Percentiles rank a stretch among this genome's conserved stretches.
These are phyloP conservation scores for Eucalyptus leucophloia DNA, from an alignment of 345 rosid species.

Conservation along the genomic window DNA sequence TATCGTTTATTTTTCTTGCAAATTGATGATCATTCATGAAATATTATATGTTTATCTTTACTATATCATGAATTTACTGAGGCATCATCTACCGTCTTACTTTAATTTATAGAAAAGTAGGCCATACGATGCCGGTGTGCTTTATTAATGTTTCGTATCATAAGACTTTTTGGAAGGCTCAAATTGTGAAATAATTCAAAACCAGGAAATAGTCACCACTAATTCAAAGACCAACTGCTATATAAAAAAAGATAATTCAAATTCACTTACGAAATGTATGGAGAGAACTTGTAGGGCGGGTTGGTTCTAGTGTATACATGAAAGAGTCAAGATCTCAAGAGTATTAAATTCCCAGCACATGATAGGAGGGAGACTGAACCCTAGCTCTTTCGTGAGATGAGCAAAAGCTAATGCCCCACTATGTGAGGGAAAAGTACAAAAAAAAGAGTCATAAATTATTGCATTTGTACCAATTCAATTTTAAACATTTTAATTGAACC, in stretches of 20 bases:
- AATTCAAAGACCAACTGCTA: not conserved
- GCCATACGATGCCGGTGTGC: not conserved
- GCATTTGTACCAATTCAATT: rapidly evolving
- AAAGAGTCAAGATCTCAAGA: not conserved
- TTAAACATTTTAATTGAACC: rapidly evolving
- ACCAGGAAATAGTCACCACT: not conserved
- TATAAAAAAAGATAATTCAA: not conserved
- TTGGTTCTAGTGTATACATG: not conserved
- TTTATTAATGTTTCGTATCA: not conserved
- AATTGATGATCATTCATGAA: not conserved
- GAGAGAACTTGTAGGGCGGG: not conserved
- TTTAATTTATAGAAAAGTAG: not conserved
- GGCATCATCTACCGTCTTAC: not conserved
- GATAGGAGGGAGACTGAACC: not conserved
- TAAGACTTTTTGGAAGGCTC: not conserved
- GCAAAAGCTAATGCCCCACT: not conserved
- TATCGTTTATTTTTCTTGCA: not conserved
- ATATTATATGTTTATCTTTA: not conserved
- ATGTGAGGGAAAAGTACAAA: not conserved
- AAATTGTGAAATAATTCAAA: not conserved
- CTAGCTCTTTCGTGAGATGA: not conserved
- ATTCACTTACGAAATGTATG: not conserved
- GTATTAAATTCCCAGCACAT: not conserved
- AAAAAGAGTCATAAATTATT: no score
- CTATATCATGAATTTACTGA: not conserved